A percentile compares a stretch with the other conserved stretches of the same genome.
These are phyloP conservation scores for Ophiocordyceps camponoti-floridani DNA, from an alignment of 2,329 filamentous ascomycete species.

Conservation along the genomic window DNA sequence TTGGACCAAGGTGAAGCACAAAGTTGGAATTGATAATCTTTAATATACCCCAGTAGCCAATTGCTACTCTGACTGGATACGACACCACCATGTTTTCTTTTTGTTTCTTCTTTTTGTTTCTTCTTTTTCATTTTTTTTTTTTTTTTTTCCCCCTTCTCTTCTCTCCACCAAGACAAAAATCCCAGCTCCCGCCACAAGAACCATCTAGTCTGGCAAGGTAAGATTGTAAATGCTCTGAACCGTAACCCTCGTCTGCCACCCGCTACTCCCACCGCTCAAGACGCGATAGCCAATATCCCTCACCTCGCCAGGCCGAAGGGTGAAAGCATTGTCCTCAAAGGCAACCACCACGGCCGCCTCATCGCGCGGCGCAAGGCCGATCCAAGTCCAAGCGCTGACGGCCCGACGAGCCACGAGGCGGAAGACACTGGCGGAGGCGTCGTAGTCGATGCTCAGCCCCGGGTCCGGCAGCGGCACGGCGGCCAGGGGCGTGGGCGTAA, in stretches of 20 bases:
- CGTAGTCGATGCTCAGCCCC: background rate
- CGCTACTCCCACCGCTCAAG: background rate
- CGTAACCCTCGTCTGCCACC: background rate
- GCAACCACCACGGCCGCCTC: background rate
- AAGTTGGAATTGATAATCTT: slow-evolving; percentile 1
- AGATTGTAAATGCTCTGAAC: background rate
- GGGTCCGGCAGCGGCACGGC: background rate
- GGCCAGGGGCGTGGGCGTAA: background rate
- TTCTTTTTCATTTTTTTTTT: too few species aligned
- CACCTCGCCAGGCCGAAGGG: background rate
- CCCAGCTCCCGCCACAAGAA: too few species aligned
- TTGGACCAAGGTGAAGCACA: slow-evolving; percentile 23
- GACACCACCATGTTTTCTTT: too few species aligned
- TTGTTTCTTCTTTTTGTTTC: too few species aligned
- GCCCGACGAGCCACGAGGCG: background rate
- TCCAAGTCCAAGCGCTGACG: background rate
- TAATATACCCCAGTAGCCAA: too few species aligned
- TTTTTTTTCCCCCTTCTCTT: background rate
- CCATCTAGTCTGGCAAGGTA: background rate
- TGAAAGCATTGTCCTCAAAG: background rate
- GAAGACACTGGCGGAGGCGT: background rate
- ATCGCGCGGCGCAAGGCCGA: background rate
- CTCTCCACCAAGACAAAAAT: too few species aligned
- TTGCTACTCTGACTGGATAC: too few species aligned
- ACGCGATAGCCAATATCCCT: background rate